A percentile compares a stretch with the other conserved stretches of the same genome.
These are phyloP conservation scores for Diaporthe batatas DNA, from an alignment of 2,329 filamentous ascomycete species.

Conservation along the genomic window DNA sequence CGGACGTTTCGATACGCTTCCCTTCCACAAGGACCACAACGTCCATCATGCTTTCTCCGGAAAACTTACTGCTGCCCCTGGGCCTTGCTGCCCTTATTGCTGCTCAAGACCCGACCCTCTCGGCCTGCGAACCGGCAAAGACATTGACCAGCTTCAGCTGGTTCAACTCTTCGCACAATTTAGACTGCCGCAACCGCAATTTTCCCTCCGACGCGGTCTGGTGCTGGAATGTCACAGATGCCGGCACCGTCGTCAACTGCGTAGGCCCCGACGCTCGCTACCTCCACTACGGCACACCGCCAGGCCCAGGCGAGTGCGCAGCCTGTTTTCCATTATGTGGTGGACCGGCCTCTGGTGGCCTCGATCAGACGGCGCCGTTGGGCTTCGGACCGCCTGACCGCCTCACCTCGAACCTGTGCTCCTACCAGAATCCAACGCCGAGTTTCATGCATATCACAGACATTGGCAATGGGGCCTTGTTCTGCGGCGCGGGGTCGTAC, in stretches of 20 bases:
- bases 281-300: slow-evolving; percentile 32
- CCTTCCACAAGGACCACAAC: neutral
- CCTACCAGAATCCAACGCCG: slow-evolving; percentile 8
- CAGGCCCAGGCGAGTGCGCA: slow-evolving; percentile 24
- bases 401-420: slow-evolving; percentile 30
- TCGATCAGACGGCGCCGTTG: slow-evolving; percentile 11
- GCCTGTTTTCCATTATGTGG: slow-evolving; percentile 5
- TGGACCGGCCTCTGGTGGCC: neutral
- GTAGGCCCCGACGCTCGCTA: slow-evolving; percentile 24
- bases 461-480: slow-evolving; percentile 34
- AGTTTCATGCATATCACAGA: slow-evolving; percentile 22
- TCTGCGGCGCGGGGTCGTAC: slow-evolving; percentile 30
- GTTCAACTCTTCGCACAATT: slow-evolving; percentile 40
- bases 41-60: neutral
- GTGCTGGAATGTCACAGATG: slow-evolving; percentile 35
- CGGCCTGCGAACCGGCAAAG: neutral
- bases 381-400: slow-evolving; percentile 36
- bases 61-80: neutral
- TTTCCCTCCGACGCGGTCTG: slow-evolving; percentile 27
- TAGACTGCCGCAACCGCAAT: slow-evolving; percentile 35
- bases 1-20: neutral
- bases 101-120: neutral
- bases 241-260: neutral
- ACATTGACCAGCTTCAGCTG: slow-evolving; percentile 32
- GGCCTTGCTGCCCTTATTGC: neutral